Conservation (phyloP, 495 filamentous ascomycete species). For the Aspergillus olivimuriae region DNA sequence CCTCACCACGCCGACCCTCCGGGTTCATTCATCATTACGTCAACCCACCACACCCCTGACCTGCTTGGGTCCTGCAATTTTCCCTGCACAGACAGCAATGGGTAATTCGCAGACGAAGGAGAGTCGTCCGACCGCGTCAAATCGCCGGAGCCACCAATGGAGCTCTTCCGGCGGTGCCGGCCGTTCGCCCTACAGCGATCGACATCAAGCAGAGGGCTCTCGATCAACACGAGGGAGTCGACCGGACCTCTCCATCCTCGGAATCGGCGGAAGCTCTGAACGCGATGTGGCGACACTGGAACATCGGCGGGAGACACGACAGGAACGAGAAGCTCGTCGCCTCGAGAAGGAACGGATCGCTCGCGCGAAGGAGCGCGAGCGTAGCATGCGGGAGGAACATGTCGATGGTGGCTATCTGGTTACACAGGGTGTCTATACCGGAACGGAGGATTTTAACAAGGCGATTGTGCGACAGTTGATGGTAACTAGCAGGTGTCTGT, state of each 20-base stretch:
- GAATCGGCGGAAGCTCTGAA: slow-evolving; percentile 39
- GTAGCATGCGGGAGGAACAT: slow-evolving; percentile 88
- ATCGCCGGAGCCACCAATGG: slow-evolving; percentile 31
- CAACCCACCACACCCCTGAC: not conserved
- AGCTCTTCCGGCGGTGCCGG: slow-evolving; percentile 29
- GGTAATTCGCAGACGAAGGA: slow-evolving; percentile 59
- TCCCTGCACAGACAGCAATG: slow-evolving; percentile 30
- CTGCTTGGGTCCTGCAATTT: slow-evolving; percentile 5
- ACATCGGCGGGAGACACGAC: slow-evolving; percentile 75
- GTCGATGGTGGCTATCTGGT: slow-evolving; percentile 94
- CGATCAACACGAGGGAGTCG: slow-evolving; percentile 44
- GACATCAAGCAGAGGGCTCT: slow-evolving; percentile 33
- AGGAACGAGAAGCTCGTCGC: slow-evolving; percentile 81
- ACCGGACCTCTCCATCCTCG: slow-evolving; percentile 51
- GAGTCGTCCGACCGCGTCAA: slow-evolving; percentile 33
- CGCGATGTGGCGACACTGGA: slow-evolving; percentile 39
- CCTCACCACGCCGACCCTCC: slow-evolving; percentile 4
- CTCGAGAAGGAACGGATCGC: slow-evolving; percentile 71
- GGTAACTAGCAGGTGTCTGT: slow-evolving; percentile 49
- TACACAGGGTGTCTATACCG: slow-evolving; percentile 88
- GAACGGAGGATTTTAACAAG: slow-evolving; percentile 91
- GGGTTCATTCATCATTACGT: slow-evolving; percentile 2
- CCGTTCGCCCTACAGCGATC: slow-evolving; percentile 27
- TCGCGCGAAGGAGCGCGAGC: slow-evolving; percentile 75
- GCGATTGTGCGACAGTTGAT: slow-evolving; percentile 83